Percentiles rank a stretch among this genome's conserved stretches.
phyloP scores from a whole-genome alignment of 805 yeast genomes.

The Suhomyces canberraensis region DNA sequence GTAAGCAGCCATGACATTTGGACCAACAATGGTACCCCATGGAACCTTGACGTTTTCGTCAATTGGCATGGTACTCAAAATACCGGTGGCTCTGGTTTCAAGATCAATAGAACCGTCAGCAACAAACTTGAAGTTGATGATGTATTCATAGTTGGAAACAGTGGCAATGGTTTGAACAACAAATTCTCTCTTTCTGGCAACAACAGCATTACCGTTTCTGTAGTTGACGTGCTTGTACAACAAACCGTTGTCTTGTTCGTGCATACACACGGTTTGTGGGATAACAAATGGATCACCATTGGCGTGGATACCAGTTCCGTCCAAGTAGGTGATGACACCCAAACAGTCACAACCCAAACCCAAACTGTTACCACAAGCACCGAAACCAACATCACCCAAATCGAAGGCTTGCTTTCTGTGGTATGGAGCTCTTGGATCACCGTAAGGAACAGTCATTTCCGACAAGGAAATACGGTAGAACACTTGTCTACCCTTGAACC shows the following conservation, averaged over 20 bases:
- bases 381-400: conserved; percentile 83
- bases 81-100: conserved; percentile 84
- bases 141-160: conserved; percentile 81
- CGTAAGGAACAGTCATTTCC: conserved; percentile 88
- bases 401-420: conserved; percentile 87
- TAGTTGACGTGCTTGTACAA: conserved; percentile 78
- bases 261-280: conserved; percentile 75
- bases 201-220: conserved; percentile 67
- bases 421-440: conserved; percentile 79
- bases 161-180: conserved; percentile 80
- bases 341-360: conserved; percentile 79
- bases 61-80: conserved; percentile 78
- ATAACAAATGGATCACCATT: conserved; percentile 61
- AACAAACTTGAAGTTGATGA: conserved; percentile 66
- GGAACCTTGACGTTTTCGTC: conserved; percentile 65
- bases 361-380: conserved; percentile 66
- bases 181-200: conserved; percentile 75
- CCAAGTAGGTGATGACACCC: conserved; percentile 73
- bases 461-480: conserved; percentile 71
- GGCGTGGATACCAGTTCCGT: conserved; percentile 53
- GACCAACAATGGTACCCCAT: conserved; percentile 75
- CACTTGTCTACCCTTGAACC: conserved; percentile 72
- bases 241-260: conserved; percentile 75
- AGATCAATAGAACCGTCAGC: conserved; percentile 77
- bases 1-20: conserved; percentile 78